Percentiles rank a stretch among this genome's conserved stretches.
Conservation (phyloP, 2,329 filamentous ascomycete species). For the Fusarium albidum region DNA sequence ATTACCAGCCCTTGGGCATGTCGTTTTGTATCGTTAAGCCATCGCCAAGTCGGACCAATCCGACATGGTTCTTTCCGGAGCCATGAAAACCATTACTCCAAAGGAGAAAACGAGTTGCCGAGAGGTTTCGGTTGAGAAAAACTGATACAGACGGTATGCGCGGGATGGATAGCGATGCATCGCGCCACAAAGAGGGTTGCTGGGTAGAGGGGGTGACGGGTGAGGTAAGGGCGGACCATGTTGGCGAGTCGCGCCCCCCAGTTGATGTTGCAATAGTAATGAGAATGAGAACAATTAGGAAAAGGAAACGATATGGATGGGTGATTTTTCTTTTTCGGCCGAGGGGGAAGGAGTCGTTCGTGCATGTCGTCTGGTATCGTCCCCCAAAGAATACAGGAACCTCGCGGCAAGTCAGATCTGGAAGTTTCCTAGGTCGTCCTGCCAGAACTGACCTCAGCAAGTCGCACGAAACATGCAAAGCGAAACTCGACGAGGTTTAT, state of each 20-base stretch:
- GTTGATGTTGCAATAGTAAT: slow-evolving; percentile 31
- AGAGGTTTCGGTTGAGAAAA: slow-evolving; percentile 25
- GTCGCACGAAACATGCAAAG: slow-evolving; percentile 41
- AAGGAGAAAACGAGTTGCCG: slow-evolving; percentile 29
- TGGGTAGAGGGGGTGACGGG: slow-evolving; percentile 27
- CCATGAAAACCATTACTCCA: slow-evolving; percentile 24
- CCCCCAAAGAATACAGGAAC: slow-evolving; percentile 60
- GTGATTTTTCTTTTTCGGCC: slow-evolving; percentile 34
- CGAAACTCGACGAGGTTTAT: slow-evolving; percentile 38
- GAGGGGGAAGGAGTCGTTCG: slow-evolving; percentile 37
- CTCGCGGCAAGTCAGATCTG: slow-evolving; percentile 72
- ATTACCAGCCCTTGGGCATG: slow-evolving; percentile 30
- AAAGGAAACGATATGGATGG: slow-evolving; percentile 36
- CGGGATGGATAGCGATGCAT: slow-evolving; percentile 27
- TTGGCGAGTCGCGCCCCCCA: slow-evolving; percentile 17
- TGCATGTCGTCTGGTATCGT: slow-evolving; percentile 56
- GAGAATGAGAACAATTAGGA: slow-evolving; percentile 38
- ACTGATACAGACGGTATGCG: slow-evolving; percentile 34
- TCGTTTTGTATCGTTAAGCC: slow-evolving; percentile 38
- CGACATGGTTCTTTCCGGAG: slow-evolving; percentile 27
- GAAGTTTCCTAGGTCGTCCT: slow-evolving; percentile 56
- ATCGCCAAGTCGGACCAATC: slow-evolving; percentile 32
- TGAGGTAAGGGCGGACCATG: slow-evolving; percentile 15
- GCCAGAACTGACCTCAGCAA: slow-evolving; percentile 57
- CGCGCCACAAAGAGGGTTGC: slow-evolving; percentile 33